Base-by-base conservation (phyloP, 2,329 filamentous ascomycete species). In the Lasiodiplodia citricola region DNA sequence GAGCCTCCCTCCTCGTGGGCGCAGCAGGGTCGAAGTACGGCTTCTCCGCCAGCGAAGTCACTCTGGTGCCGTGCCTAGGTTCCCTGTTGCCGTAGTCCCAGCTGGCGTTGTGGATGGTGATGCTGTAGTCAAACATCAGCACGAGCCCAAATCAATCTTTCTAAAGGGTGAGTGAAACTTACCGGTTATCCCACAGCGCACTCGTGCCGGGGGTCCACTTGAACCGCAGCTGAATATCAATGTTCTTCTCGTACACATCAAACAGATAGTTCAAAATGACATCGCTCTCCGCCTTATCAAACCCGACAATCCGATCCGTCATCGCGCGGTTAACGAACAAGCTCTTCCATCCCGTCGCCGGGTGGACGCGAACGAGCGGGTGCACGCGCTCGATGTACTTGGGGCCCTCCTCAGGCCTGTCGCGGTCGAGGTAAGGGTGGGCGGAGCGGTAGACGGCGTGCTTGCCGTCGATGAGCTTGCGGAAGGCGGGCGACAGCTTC, bases 271-370 rank as follows among this genome's bases (percentile, higher is more conserved):
- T 84, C 11, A 93, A 80, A 16, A 93, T 89, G 0, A 88, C 71
- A 72, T 92, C 90, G 68, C 89, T 92, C 78, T 93, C 91, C 0
- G 84, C 87, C 70, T 87, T 87, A 72, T 93, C 90, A 0, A 93
- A 77, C 0, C 90, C 91, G 0, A 92, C 87, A 58, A 93, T 92
- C 0, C 86, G 83, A 6, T 85, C 84, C 0, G 90, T 92, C 85
- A 92, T 90, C 2, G 87, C 83, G 3, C 90, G 85, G 75, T 93
- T 93, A 0, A 93, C 91, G 83, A 86, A 93, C 0, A 93, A 83
- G 0, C 89, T 84, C 77, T 92, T 93, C 91, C 91, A 92, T 0
- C 90, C 91, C 0, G 91, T 93, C 0, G 88, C 90, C 0, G 91
- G 91, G 74, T 93, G 90, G 0, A 91, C 87, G 3, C 91, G 85